These are phyloP conservation scores for Avena eriantha DNA, from an alignment of 176 grass and related monocot species.

Conservation along the genomic window DNA sequence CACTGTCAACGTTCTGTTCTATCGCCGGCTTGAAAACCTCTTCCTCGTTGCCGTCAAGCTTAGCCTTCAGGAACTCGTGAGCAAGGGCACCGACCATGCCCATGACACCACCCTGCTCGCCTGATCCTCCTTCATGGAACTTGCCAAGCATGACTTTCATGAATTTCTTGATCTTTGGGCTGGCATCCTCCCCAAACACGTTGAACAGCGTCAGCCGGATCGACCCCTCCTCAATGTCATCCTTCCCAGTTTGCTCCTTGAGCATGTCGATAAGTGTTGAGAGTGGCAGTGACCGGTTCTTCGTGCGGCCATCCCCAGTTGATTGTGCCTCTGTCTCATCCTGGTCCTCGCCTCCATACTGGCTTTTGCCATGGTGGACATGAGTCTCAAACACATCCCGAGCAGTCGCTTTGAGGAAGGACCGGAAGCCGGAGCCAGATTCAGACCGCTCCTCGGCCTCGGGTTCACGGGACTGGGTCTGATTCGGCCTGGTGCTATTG, in stretches of 20 bases:
- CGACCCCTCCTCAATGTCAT: constrained; percentile 93
- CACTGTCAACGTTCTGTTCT: constrained; percentile 67
- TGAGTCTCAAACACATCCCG: constrained; percentile 57
- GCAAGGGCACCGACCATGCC: constrained; percentile 80
- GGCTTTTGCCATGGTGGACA: constrained; percentile 43
- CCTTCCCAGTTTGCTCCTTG: constrained; percentile 90
- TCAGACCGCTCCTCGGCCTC: constrained; percentile 55
- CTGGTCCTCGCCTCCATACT: constrained; percentile 45
- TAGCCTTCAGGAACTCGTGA: constrained; percentile 82
- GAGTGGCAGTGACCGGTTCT: constrained; percentile 74
- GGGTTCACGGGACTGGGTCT: constrained; percentile 48
- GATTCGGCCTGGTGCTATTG: constrained; percentile 65
- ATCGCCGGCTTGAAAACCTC: constrained; percentile 72
- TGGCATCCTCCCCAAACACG: constrained; percentile 81
- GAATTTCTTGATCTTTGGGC: constrained; percentile 99
- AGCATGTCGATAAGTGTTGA: constrained; percentile 88
- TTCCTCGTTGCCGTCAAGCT: constrained; percentile 74
- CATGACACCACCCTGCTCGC: constrained; percentile 68
- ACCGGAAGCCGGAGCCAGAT: constrained; percentile 65
- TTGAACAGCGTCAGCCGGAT: constrained; percentile 87
- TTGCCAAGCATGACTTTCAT: constrained; percentile 90
- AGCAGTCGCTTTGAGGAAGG: constrained; percentile 77
- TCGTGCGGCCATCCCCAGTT: constrained; percentile 49
- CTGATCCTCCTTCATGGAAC: constrained; percentile 60
- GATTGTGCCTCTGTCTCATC: constrained; percentile 29